Base-by-base conservation (phyloP, 306 rosid genomes). In the Castanea mollissima region DNA sequence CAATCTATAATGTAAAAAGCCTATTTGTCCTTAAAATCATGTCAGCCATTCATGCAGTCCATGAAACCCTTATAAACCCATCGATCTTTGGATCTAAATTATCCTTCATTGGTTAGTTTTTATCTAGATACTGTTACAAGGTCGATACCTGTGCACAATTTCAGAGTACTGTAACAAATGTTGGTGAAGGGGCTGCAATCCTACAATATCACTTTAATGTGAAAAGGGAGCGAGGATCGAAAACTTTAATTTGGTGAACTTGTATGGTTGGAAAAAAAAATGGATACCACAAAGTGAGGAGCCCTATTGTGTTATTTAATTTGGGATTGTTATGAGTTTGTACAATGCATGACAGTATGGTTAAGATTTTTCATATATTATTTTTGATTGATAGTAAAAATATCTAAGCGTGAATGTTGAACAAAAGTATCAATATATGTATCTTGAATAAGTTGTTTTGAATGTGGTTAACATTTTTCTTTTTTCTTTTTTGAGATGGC, bases 161-260 rank as follows among this genome's bases (percentile, higher is more conserved):
- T 79, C 70, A 55, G 34, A 86, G 92, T 64, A 77, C 78, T 1
- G 90, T 83, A 51, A 90, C 89, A 0, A 87, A 87, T 70, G 91
- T 88, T 63, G 92, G 89, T 41, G 70, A 71, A 6, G 84, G 71
- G 19, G 38, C 62, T 1, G 88, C 89, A 69, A 35, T 79, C 80
- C 4, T 87, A 82, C 79, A 18, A 71, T 7, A 73, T 91, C 12
- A 64, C 20, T 25, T 10, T 89, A 1, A 83, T 69, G 71, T 77
- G 59, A 31, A n/a, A 8, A 4, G 41, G n/a, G 21, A 32, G 31
- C 14, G 31, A n/a, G 65, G 51, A 13, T 4, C 49, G 71, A 27
- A 51, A 29, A 7, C 68, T 63, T 32, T 56, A 76, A 1, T 57
- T 58, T 41, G 84, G 87, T 10, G 73, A 68, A 3, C 64, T 80